A percentile compares a stretch with the other conserved stretches of the same genome.
These are phyloP conservation scores for Glycyrrhiza uralensis DNA, from an alignment of 306 rosid species.

Conservation along the genomic window DNA sequence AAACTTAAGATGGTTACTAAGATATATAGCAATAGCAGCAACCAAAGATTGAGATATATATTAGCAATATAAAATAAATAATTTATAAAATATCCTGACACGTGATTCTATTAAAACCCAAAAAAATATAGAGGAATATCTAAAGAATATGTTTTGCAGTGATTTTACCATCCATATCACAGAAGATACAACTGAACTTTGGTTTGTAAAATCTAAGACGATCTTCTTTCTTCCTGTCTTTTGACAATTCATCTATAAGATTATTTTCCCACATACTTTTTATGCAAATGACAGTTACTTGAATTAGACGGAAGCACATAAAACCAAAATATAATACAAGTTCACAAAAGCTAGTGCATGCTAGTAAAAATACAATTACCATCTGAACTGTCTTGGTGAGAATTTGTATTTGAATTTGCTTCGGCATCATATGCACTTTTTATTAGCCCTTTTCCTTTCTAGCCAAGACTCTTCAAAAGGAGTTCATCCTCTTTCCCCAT, in stretches of 20 bases:
- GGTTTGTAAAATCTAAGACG: conserved; percentile 77
- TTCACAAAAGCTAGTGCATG: not conserved
- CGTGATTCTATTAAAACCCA: conserved; percentile 24
- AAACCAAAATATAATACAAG: conserved; percentile 9
- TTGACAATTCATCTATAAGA: conserved; percentile 66
- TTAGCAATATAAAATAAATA: conserved; percentile 11
- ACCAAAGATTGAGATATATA: not conserved
- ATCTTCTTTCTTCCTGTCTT: conserved; percentile 93
- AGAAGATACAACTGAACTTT: conserved; percentile 83
- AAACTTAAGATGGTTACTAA: conserved; percentile 4
- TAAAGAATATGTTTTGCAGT: not conserved
- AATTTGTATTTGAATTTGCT: conserved; percentile 37
- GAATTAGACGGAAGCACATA: conserved; percentile 5
- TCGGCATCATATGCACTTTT: conserved; percentile 63
- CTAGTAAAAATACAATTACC: conserved; percentile 26
- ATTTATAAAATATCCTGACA: conserved; percentile 9
- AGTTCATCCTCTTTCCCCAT: conserved; percentile 87
- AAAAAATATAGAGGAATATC: conserved; percentile 21
- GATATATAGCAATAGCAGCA: conserved; percentile 2
- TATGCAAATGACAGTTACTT: conserved; percentile 10
- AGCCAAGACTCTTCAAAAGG: conserved; percentile 69
- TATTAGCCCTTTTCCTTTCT: conserved; percentile 89
- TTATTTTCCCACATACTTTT: conserved; percentile 34
- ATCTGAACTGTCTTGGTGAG: conserved; percentile 29
- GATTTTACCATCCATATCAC: conserved; percentile 94